Percentiles rank a stretch among this genome's conserved stretches.
Conservation (phyloP, 2,329 filamentous ascomycete genomes). For the Chalaropsis thielavioides region DNA sequence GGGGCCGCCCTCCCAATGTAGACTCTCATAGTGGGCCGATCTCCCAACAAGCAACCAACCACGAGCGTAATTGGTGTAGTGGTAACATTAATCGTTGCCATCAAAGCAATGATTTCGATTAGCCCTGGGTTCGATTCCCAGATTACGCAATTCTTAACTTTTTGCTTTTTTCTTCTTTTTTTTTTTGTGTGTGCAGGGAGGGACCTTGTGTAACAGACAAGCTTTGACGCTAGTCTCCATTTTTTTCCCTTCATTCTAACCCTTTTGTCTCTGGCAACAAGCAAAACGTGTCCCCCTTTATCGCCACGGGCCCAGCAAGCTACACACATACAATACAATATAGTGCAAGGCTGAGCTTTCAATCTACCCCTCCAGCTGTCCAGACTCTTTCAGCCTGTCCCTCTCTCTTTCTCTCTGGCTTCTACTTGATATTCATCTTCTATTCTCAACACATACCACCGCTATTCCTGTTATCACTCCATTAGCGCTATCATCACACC, state of each 20-base stretch:
- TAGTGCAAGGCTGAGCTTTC: slow-evolving; percentile 1
- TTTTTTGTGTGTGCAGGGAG: background rate
- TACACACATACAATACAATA: too few species aligned
- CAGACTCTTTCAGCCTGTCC: too few species aligned
- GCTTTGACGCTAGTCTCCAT: background rate
- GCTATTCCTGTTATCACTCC: background rate
- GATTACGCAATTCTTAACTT: background rate
- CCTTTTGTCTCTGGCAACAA: background rate
- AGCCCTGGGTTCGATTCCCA: slow-evolving; percentile 1
- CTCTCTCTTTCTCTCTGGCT: background rate
- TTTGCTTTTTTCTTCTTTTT: background rate
- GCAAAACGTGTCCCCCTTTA: slow-evolving; percentile 5
- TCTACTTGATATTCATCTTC: background rate
- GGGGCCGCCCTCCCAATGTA: background rate
- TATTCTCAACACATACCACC: background rate
- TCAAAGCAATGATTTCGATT: background rate
- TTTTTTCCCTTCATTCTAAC: background rate
- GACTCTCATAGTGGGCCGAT: background rate
- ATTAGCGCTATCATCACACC: background rate
- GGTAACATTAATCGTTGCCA: slow-evolving; percentile 2
- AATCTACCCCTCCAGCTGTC: slow-evolving; percentile 5
- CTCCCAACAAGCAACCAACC: background rate
- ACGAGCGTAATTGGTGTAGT: background rate
- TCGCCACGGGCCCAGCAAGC: background rate
- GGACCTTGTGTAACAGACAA: background rate